Base-by-base conservation (phyloP, 306 rosid genomes). In the Gastrolobium bilobum region DNA sequence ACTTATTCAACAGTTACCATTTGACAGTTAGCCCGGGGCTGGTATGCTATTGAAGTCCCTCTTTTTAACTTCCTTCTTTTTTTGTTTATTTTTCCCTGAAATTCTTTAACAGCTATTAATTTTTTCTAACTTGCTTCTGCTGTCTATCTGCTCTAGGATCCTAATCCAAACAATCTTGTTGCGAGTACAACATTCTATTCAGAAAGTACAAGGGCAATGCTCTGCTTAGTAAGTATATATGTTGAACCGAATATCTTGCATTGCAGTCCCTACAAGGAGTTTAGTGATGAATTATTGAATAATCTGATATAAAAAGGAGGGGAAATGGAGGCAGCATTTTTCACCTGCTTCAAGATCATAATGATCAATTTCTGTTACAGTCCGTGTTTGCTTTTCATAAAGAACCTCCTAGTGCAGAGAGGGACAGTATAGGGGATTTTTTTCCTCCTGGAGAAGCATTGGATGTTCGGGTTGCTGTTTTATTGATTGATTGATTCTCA, bases 81-180 rank as follows among this genome's bases (percentile, higher is more conserved):
- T 34, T 35, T 67, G 5, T 8, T 56, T 38, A 29, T 50, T 35
- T 35, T 78, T 68, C 68, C 20, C 68, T 64, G 47, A 31, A 43
- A 81, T 59, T 74, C 50, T 81, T 51, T 69, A 57, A 20, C 37
- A 73, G 81, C 13, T 76, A n/a, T 62, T 47, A 67, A 73, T 61
- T 68, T 81, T 37, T 75, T 60, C 67, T 71, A 48, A 40, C 75
- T 57, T 68, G 53, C 66, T 82, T 79, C 4, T 63, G 37, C 79
- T 51, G 29, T 72, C 39, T 68, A 61, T 83, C 67, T 83, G 69
- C 73, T 80, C 47, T 56, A 96, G 99, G 99, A 96, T 71, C 99
- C 99, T 44, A 96, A 96, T 87, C 98, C 99, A 54, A 96, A 96
- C 81, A 96, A 96, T 81, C 90, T 93, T 54, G 94, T 93, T 35